Base-by-base conservation (phyloP, 805 yeast genomes). In the Isabelozyma heimii region DNA sequence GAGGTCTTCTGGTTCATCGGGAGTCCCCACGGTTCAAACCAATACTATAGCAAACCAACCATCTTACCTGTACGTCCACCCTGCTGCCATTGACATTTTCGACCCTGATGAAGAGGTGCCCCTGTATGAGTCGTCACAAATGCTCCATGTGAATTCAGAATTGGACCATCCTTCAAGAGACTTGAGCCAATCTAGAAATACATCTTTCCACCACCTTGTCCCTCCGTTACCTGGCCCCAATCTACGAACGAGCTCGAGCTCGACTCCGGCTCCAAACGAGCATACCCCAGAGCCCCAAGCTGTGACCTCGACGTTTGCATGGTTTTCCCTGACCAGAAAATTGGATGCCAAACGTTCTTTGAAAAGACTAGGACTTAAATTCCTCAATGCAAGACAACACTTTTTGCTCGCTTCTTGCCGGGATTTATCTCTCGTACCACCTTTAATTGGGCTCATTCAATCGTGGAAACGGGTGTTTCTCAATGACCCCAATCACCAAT, bases 371-470 rank as follows among this genome's bases (percentile, higher is more conserved):
- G 92, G 95, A 0, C 72, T 89, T 49, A 82, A 81, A 54, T 81
- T 89, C 54, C 70, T 89, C 52, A 85, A 85, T 50, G 88, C 94
- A 1, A 77, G 82, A 52, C 91, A 89, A 57, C 94, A 89, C 62
- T 76, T 87, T 50, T 76, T 86, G 4, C 74, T 89, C 51, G 91
- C 94, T 0, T 66, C 84, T n/a, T 85, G 92, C 55, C 74, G 96
- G 43, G 94, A 89, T 57, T 70, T 89, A 27, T 88, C 95, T 2
- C 70, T 91, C 5, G 65, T 85, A 6, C 89, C 90, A 1, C 80
- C 87, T n/a, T 59, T 83, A 8, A 61, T 80, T 8, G 87, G 89
- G 40, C 66, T 80, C 10, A 64, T 73, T 40, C 73, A 66, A 38
- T 73, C 84, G 14, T 69, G 77, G 76, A 65, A 51, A 45, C 54